Base-by-base conservation (phyloP, 257 asterid species). In the Rauvolfia tetraphylla region DNA sequence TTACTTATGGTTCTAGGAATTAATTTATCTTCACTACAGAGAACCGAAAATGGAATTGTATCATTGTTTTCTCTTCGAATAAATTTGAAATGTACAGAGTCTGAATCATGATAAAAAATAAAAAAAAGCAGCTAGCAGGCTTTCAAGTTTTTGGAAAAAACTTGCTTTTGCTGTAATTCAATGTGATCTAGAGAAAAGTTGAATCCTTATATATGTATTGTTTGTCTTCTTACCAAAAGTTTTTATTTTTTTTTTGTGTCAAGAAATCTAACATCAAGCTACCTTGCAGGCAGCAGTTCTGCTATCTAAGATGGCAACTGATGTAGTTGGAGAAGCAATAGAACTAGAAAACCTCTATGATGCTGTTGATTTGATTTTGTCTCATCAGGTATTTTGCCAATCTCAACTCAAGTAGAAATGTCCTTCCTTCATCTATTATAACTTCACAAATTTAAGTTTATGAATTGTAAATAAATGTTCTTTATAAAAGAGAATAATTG, bases 331-430 rank as follows among this genome's bases (percentile, higher is more conserved):
- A 73, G 75, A 85, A 39, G 82, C 89, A 69, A 72, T 89, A 44
- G 88, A 81, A 68, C 53, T 75, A 5, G 79, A 81, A 58, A 84
- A 75, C 73, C 79, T 90, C 41, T 72, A 76, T 36, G 86, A 88
- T 51, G 94, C 93, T 13, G 96, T 89, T n/a, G 83, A 92, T 71
- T 75, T 90, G 73, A 66, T 92, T 73, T 79, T 92, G 41, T 90
- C 96, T 27, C 86, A 84, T 68, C 97, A 92, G 92, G 97, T 90
- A 8, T 41, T 68, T 4, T 51, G 41, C 29, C 49, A 33, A 51
- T 57, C 20, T 73, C 8, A 36, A 25, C 10, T 29, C 3, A 5
- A 22, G 13, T 54, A 36, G 6, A 23, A 69, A 69, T 66, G 27
- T 29, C 22, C 14, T 8, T 14, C 7, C 17, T 1, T 1, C 3